These are phyloP conservation scores for Calvatia gigantea DNA, from an alignment of 768 basidiomycete species.

Conservation along the genomic window DNA sequence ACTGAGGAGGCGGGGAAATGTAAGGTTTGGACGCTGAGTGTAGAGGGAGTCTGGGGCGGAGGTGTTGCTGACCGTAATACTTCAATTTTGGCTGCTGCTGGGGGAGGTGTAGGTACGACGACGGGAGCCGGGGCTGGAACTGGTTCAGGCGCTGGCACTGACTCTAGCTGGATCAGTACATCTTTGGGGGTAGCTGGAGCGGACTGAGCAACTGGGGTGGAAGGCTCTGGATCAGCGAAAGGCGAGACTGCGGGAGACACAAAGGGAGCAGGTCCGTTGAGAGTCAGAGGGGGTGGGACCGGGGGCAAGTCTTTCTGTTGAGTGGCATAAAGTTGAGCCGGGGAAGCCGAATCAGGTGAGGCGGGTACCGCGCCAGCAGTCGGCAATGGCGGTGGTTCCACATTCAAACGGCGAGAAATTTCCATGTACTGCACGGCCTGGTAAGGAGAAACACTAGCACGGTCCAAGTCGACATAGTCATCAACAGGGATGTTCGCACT, in stretches of 20 bases:
- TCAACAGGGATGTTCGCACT: slow-evolving; percentile 22
- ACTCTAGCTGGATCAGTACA: neutral
- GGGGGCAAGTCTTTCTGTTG: slow-evolving; percentile 24
- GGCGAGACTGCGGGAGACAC: neutral
- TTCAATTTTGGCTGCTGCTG: neutral
- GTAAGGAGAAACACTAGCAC: slow-evolving; percentile 71
- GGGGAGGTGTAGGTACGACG: neutral
- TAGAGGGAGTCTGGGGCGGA: neutral
- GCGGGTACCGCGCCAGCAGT: slow-evolving; percentile 21
- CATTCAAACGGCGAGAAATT: slow-evolving; percentile 56
- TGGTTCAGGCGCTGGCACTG: neutral
- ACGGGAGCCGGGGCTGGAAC: neutral
- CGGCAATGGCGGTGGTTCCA: slow-evolving; percentile 33
- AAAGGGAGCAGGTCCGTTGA: neutral
- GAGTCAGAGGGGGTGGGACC: slow-evolving; percentile 17
- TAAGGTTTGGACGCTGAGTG: slow-evolving; percentile 12
- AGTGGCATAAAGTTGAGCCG: slow-evolving; percentile 12
- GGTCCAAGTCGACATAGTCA: slow-evolving; percentile 61
- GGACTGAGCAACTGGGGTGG: neutral
- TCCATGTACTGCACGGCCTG: slow-evolving; percentile 75
- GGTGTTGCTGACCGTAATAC: neutral
- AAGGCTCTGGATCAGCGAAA: neutral
- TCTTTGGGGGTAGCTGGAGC: neutral
- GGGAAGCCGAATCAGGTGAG: neutral
- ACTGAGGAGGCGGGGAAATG: slow-evolving; percentile 11